phyloP scores from a whole-genome alignment of 1,139 yeast species.

The Saccharomyces pastorianus region DNA sequence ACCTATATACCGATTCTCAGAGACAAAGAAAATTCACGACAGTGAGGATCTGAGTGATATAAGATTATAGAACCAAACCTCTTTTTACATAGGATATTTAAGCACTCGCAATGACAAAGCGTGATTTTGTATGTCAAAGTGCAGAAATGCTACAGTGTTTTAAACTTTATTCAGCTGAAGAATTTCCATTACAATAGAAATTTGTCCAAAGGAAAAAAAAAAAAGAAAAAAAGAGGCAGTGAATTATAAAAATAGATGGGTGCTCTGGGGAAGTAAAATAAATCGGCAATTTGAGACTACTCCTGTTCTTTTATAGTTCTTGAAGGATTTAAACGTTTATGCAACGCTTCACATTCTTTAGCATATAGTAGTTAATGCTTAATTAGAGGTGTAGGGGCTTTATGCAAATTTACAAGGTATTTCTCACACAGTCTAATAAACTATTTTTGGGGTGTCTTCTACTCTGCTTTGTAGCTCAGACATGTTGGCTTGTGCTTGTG shows the following conservation, averaged over 20 bases:
- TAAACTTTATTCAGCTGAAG: neutral
- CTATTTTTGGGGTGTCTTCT: neutral
- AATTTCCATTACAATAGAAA: neutral
- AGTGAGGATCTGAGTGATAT: neutral
- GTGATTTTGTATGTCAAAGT: neutral
- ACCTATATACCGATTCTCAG: conserved; percentile 31
- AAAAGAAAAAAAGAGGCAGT: neutral
- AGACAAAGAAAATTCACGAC: neutral
- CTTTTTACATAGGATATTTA: neutral
- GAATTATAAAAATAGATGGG: too few species aligned
- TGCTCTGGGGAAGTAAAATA: neutral
- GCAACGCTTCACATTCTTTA: neutral
- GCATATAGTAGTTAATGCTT: neutral
- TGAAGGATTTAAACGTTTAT: neutral
- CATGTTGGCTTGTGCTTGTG: neutral
- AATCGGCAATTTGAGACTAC: neutral
- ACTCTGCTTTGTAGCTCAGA: neutral
- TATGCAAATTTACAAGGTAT: neutral
- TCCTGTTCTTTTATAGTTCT: neutral
- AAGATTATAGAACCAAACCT: neutral
- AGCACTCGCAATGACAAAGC: neutral
- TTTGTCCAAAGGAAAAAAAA: neutral
- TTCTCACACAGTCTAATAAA: neutral
- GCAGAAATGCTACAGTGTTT: neutral
- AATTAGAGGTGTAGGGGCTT: neutral